phyloP scores from a whole-genome alignment of 371 early-diverging fungal genomes.

The Thermomucor indicae-seudaticae region DNA sequence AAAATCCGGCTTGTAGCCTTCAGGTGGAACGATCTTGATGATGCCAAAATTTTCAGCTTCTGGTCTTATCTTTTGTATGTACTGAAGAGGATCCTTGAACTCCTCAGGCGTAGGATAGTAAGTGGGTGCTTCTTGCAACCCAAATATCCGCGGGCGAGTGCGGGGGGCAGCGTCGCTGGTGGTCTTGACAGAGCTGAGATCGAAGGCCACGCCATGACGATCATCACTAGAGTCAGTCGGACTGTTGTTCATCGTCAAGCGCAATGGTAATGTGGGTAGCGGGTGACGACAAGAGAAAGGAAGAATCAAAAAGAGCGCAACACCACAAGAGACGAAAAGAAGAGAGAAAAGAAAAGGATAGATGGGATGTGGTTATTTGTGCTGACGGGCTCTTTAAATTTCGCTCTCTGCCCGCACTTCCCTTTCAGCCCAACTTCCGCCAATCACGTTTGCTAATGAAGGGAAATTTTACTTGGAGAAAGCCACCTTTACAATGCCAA shows the following conservation, averaged over 20 bases:
- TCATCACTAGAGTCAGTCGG: slow-evolving; percentile 1
- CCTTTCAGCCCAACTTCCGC: too few relatives aligned
- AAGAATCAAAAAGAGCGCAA: neutral
- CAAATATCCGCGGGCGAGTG: slow-evolving; percentile 56
- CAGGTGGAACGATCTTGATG: slow-evolving; percentile 91
- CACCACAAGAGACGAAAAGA: slow-evolving; percentile 1
- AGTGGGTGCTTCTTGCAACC: slow-evolving; percentile 69
- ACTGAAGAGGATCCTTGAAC: slow-evolving; percentile 80
- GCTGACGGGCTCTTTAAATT: neutral
- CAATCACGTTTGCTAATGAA: too few relatives aligned
- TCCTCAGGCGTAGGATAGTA: slow-evolving; percentile 84
- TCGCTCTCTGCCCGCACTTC: neutral
- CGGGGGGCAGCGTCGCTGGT: slow-evolving; percentile 23
- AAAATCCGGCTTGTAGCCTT: slow-evolving; percentile 80
- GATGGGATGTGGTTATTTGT: slow-evolving; percentile 1
- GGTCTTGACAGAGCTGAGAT: slow-evolving; percentile 18
- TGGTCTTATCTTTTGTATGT: slow-evolving; percentile 77
- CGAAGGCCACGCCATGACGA: slow-evolving; percentile 11
- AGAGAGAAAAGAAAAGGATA: slow-evolving; percentile 4
- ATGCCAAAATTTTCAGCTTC: slow-evolving; percentile 84
- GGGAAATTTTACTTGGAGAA: too few relatives aligned
- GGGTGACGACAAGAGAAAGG: slow-evolving; percentile 4
- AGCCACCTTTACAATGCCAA: too few relatives aligned
- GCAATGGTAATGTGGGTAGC: slow-evolving; percentile 11
- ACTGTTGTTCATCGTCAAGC: slow-evolving; percentile 9